A percentile compares a stretch with the other conserved stretches of the same genome.
phyloP scores from a whole-genome alignment of 2,329 filamentous ascomycete species.

The Madurella fahalii region DNA sequence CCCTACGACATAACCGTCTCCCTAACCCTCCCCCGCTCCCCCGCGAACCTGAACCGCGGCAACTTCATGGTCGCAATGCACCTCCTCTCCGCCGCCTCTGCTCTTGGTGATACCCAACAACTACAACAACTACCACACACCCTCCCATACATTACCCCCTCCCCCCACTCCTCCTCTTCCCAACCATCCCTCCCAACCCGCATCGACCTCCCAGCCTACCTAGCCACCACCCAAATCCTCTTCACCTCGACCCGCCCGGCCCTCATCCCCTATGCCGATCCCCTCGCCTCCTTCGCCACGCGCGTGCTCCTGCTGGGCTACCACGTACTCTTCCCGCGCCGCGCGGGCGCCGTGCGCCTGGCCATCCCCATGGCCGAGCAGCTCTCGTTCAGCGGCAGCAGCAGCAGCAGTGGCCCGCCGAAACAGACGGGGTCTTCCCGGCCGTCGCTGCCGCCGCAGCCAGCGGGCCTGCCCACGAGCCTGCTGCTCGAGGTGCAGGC shows the following conservation, averaged over 20 bases:
- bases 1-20: conserved; percentile 79
- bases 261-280: conserved; percentile 74
- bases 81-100: conserved; percentile 56
- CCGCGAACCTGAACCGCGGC: conserved; percentile 68
- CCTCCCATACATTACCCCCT: conserved; percentile 25
- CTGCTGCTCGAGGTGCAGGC: conserved; percentile 64
- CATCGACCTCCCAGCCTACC: conserved; percentile 15
- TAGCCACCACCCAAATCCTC: conserved; percentile 10
- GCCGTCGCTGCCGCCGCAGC: conserved; percentile 12
- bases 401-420: neutral
- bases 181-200: conserved; percentile 35
- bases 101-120: conserved; percentile 24
- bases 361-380: conserved; percentile 69
- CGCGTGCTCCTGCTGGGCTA: conserved; percentile 62
- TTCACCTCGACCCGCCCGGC: conserved; percentile 66
- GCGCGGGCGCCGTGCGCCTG: conserved; percentile 60
- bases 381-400: conserved; percentile 51
- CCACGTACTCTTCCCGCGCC: conserved; percentile 62
- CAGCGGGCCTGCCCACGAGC: conserved; percentile 40
- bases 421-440: too few species aligned
- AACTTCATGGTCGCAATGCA: conserved; percentile 93
- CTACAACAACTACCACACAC: neutral
- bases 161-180: conserved; percentile 39
- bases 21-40: conserved; percentile 73
- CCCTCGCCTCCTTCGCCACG: conserved; percentile 58